Conservation (phyloP, 2,329 filamentous ascomycete species). For the Alternaria longipes region DNA sequence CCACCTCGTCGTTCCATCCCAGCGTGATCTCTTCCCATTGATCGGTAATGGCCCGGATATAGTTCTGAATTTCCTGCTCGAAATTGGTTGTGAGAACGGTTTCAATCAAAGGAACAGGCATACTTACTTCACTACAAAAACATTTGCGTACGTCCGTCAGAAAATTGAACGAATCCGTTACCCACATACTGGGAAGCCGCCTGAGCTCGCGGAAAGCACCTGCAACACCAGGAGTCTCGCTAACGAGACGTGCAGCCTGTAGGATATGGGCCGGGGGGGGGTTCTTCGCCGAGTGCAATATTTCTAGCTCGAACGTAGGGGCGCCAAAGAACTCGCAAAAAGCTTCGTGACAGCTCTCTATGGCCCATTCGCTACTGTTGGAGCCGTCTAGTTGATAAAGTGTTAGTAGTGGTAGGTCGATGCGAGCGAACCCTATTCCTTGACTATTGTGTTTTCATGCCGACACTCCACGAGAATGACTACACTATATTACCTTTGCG, state of each 20-base stretch:
- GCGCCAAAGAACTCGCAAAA: no score
- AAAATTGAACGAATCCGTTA: conserved; percentile 4
- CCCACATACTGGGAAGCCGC: conserved; percentile 4
- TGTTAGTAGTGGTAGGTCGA: no score
- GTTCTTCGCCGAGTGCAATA: neutral
- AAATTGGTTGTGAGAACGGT: neutral
- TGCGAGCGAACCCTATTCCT: no score
- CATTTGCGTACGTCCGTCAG: conserved; percentile 8
- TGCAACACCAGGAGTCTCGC: neutral
- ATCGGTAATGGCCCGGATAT: conserved; percentile 2
- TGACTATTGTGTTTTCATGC: no score
- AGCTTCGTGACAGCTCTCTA: no score
- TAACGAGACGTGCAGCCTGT: neutral
- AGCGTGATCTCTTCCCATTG: conserved; percentile 7
- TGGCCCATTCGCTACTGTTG: no score
- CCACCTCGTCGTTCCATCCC: neutral
- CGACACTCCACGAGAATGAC: neutral
- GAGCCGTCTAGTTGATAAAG: no score
- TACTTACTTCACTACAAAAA: conserved; percentile 8
- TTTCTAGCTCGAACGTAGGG: neutral
- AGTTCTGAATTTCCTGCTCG: conserved; percentile 3
- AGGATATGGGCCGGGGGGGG: neutral
- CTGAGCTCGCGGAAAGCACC: conserved; percentile 1
- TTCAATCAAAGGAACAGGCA: neutral
- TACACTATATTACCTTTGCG: neutral